Percentiles rank a stretch among this genome's conserved stretches.
These are phyloP conservation scores for Allantophomopsis cytisporea DNA, from an alignment of 2,329 filamentous ascomycete genomes.

Conservation along the genomic window DNA sequence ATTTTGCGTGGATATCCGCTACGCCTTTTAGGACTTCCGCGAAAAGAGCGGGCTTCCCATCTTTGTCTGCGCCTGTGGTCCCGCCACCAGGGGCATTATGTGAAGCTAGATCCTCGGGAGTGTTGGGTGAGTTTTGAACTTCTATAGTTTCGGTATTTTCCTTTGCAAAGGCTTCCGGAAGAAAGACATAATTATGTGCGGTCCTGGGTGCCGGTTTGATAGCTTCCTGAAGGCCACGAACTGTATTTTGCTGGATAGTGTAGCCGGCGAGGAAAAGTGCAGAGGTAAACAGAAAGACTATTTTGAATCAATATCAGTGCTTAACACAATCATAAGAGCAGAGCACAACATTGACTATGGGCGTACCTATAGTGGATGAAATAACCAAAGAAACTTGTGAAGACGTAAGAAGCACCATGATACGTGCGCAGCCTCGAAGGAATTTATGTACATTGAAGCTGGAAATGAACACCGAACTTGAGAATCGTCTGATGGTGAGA, in stretches of 20 bases:
- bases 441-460: no score
- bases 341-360: constrained; percentile 4
- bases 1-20: neutral
- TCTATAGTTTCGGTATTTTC: neutral
- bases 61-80: constrained; percentile 1
- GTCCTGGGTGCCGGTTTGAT: constrained; percentile 28
- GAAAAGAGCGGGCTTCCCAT: constrained; percentile 9
- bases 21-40: constrained; percentile 8
- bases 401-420: constrained; percentile 42
- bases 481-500: no score
- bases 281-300: constrained; percentile 64
- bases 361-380: constrained; percentile 48
- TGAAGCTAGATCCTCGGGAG: neutral
- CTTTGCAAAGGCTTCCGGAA: constrained; percentile 7
- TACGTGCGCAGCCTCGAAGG: neutral
- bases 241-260: constrained; percentile 73
- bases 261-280: constrained; percentile 84
- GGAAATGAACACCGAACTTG: no score
- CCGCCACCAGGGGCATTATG: neutral
- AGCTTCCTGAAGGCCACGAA: constrained; percentile 61
- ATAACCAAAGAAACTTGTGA: constrained; percentile 57
- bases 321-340: constrained; percentile 4
- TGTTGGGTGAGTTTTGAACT: neutral
- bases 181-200: constrained; percentile 7
- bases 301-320: constrained; percentile 2